Base-by-base conservation (phyloP, 2,329 filamentous ascomycete genomes). In the Ceratocystis cacaofunesta region DNA sequence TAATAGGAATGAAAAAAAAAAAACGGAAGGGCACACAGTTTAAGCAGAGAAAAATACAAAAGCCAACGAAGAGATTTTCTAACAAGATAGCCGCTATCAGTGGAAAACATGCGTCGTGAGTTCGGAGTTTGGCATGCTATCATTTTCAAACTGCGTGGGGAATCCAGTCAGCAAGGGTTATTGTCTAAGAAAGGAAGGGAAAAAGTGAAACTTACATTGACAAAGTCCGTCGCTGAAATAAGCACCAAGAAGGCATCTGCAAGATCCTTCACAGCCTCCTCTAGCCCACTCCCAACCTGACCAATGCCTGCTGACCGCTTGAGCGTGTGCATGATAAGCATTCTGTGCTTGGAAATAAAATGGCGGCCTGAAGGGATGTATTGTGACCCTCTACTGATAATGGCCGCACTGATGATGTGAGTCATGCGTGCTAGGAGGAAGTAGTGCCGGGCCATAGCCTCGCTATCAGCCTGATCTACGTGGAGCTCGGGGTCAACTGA, bases 401-500 rank as follows among this genome's bases (percentile, higher is more conserved):
- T 84, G 0, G 90, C 87, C 3, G 90, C 87, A 61, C 87, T 87
- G 66, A 99, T 82, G 67, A 99, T 86, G 63, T 91, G 85, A 46
- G 94, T 81, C 7, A 96, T 82, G 65, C 88, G 85, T 46, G 90
- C 84, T 17, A 99, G 84, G 5, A 99, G 81, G 61, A 85, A 82
- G 75, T 95, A 97, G 76, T 95, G 95, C 71, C 86, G 87, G 69
- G 85, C 83, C 22, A 96, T 80, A 2, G 90, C 87, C 66, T 82
- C 79, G 2, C 83, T 78, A 70, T 90, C 86, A 65, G 85, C 81
- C 65, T 86, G 82, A 70, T 89, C 84, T 55, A 66, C 85, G 68
- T 95, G 91, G 65, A 99, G 85, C 74, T 99, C 94, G 0, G 94
- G 94, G 73, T 99, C 94, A 12, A 89, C 88, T 7, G 85, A 80